Base-by-base conservation (phyloP, 2,329 filamentous ascomycete species). In the Aspergillus proliferans region DNA sequence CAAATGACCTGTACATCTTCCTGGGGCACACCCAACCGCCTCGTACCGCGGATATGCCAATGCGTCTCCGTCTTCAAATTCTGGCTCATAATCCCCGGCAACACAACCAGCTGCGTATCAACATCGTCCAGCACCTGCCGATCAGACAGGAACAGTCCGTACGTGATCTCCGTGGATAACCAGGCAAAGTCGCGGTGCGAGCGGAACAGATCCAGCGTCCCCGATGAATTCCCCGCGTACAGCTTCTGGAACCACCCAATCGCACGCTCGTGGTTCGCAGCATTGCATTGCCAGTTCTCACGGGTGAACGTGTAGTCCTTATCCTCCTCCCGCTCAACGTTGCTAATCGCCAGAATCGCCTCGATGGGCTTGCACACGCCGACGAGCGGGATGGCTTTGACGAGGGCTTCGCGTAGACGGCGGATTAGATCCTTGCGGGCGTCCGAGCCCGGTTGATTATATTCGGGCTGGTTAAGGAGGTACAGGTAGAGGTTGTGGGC, bases 151-250 rank as follows among this genome's bases (percentile, higher is more conserved):
- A 79, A 76, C 61, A 80, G 57, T 10, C 73, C 73, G 72, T 95
- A 95, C 2, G 81, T 83, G 12, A 86, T 80, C 15, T 86, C 86
- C 45, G 88, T 76, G 67, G 90, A 87, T 70, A 94, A 79, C 61
- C 82, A 84, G 8, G 80, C 76, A 65, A 95, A 89, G 28, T 72
- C 66, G 18, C 51, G 52, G 44, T 69, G 66, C 21, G 64, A 62
- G 12, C 36, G 48, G 44, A 68, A 65, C 33, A 67, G 21, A 39
- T 65, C 58, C 51, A 68, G 45, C 3, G 65, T 68, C 66, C 47
- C 51, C 1, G 46, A 51, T 6, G 59, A 69, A 54, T 83, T 78
- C 38, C 75, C 71, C 45, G 74, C 67, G 60, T 83, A 84, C 8
- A 85, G 69, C 43, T 77, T 76, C 42, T 72, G 67, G 51, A 82